These are phyloP conservation scores for Sporisorium scitamineum DNA, from an alignment of 1,284 basidiomycete genomes.

Conservation along the genomic window DNA sequence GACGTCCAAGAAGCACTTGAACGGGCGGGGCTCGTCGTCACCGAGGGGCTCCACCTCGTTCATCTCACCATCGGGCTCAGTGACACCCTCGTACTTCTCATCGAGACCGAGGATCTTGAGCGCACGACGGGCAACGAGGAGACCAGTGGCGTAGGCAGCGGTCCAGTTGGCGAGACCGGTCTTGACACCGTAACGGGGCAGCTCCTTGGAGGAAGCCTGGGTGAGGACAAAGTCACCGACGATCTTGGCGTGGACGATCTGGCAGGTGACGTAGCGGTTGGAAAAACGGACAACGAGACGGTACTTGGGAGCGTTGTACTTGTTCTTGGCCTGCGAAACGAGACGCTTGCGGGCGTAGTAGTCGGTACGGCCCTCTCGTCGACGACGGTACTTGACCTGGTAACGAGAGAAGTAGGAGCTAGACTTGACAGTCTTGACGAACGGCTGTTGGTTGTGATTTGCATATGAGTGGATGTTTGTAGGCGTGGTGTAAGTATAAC, in stretches of 20 bases:
- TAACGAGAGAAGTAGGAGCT: constrained; percentile 94
- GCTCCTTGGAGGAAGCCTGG: constrained; percentile 79
- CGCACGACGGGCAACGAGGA: constrained; percentile 93
- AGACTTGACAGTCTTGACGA: constrained; percentile 74
- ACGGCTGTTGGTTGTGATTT: constrained; percentile 69
- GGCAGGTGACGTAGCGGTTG: constrained; percentile 68
- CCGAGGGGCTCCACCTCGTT: constrained; percentile 84
- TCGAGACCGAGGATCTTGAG: constrained; percentile 94
- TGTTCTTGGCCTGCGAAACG: constrained; percentile 98
- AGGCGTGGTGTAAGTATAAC: constrained; percentile 23
- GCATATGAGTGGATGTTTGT: neutral
- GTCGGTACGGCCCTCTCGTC: constrained; percentile 93
- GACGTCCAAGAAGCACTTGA: constrained; percentile 99
- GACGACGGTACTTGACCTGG: constrained; percentile 76
- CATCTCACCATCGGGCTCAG: constrained; percentile 90
- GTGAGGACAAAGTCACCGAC: constrained; percentile 95
- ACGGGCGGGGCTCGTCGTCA: constrained; percentile 94
- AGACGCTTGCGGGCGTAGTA: constrained; percentile 98
- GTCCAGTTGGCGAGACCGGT: constrained; percentile 99
- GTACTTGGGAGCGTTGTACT: constrained; percentile 99
- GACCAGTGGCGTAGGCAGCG: constrained; percentile 97
- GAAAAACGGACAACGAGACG: constrained; percentile 93
- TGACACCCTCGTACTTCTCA: constrained; percentile 97
- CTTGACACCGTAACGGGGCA: constrained; percentile 95
- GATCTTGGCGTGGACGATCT: constrained; percentile 96